A percentile compares a stretch with the other conserved stretches of the same genome.
phyloP scores from a whole-genome alignment of 768 basidiomycete species.

The Leccinum obscurum region DNA sequence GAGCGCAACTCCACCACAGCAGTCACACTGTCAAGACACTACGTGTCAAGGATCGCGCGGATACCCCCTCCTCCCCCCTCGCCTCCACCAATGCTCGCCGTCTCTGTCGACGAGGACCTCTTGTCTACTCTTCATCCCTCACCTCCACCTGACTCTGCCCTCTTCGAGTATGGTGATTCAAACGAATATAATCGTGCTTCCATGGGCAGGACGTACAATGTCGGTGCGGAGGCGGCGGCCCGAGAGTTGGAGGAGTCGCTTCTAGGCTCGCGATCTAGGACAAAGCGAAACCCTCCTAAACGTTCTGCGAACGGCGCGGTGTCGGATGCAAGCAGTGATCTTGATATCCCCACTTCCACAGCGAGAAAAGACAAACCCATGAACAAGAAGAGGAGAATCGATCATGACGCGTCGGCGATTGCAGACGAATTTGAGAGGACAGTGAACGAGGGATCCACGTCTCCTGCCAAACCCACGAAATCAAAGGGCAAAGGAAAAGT shows the following conservation, averaged over 20 bases:
- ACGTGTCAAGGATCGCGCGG: constrained; percentile 43
- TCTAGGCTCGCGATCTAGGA: constrained; percentile 38
- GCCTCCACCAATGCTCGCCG: constrained; percentile 32
- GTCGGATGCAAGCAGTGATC: constrained; percentile 62
- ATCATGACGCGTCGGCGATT: constrained; percentile 38
- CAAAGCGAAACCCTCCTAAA: constrained; percentile 49
- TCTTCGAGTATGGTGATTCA: constrained; percentile 33
- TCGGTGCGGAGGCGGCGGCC: constrained; percentile 54
- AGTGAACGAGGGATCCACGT: constrained; percentile 38
- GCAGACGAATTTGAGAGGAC: constrained; percentile 53
- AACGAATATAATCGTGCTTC: constrained; percentile 25
- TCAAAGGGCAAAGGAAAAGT: constrained; percentile 57
- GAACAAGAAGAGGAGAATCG: constrained; percentile 64
- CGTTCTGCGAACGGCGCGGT: constrained; percentile 47
- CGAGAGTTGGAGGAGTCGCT: constrained; percentile 57
- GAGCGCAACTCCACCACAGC: constrained; percentile 70
- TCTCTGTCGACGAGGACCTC: constrained; percentile 36
- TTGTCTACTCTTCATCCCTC: constrained; percentile 38
- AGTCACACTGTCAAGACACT: constrained; percentile 36
- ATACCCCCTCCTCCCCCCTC: constrained; percentile 46
- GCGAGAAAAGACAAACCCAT: constrained; percentile 44
- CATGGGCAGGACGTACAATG: constrained; percentile 23
- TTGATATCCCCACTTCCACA: constrained; percentile 40
- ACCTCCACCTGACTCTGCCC: constrained; percentile 33
- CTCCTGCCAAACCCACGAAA: constrained; percentile 36